phyloP scores from a whole-genome alignment of 2,329 filamentous ascomycete genomes.

The Pseudonectria buxi region DNA sequence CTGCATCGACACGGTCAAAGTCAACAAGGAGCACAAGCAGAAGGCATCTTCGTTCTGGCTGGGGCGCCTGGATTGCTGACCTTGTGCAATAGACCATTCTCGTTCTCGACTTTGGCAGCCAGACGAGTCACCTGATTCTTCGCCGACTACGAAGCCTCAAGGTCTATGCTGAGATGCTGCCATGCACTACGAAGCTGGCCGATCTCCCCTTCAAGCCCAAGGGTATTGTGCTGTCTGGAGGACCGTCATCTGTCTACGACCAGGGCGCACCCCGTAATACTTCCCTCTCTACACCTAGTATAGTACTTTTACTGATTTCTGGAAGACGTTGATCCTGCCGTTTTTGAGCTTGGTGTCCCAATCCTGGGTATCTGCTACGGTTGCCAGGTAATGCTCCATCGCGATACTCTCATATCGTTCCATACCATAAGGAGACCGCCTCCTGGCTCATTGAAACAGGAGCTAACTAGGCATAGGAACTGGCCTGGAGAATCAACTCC shows the following conservation, averaged over 20 bases:
- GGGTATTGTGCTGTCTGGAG: constrained; percentile 60
- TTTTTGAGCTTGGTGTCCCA: constrained; percentile 49
- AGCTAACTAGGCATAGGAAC: no score
- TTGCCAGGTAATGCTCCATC: constrained; percentile 1
- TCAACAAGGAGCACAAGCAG: no score
- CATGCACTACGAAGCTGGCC: background rate
- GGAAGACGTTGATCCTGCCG: constrained; percentile 65
- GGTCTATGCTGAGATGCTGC: constrained; percentile 59
- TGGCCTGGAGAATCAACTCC: constrained; percentile 59
- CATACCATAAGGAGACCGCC: no score
- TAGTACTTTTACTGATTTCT: constrained; percentile 3
- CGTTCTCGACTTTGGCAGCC: constrained; percentile 60
- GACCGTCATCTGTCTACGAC: constrained; percentile 72
- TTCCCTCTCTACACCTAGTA: background rate
- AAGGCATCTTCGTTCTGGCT: no score
- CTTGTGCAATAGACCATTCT: constrained; percentile 70
- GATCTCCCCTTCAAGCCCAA: constrained; percentile 44
- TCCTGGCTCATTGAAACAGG: no score
- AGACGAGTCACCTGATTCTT: constrained; percentile 69
- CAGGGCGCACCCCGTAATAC: constrained; percentile 52
- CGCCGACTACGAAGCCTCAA: constrained; percentile 70
- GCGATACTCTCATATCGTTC: no score
- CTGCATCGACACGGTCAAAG: no score
- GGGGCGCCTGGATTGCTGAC: no score
- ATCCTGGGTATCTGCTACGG: constrained; percentile 25